Percentiles rank a stretch among this genome's conserved stretches.
Evolutionary conservation across 768 basidiomycete genomes (phyloP).

Genomic region (Phylloporus rhodoxanthus): DNA sequence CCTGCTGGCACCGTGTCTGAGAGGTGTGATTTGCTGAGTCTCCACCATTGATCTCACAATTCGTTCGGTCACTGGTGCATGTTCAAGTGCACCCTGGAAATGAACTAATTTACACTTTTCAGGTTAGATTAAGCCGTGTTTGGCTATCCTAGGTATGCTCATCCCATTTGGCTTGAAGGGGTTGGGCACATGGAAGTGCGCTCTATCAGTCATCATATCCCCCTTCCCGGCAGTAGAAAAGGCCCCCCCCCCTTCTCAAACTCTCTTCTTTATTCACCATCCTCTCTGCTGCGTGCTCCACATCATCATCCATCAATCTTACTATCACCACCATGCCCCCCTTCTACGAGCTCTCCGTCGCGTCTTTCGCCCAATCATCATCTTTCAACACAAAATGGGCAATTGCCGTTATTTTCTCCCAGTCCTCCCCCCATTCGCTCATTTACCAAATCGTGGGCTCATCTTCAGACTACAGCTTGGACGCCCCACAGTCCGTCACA

Average conservation of each 20-base stretch:
- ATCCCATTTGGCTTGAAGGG: slow-evolving; percentile 19
- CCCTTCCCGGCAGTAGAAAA: slow-evolving; percentile 17
- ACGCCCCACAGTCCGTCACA: slow-evolving; percentile 31
- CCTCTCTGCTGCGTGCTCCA: not conserved
- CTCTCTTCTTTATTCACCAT: not conserved
- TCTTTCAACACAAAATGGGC: slow-evolving; percentile 21
- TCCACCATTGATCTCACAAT: slow-evolving; percentile 3
- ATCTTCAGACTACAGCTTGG: slow-evolving; percentile 24
- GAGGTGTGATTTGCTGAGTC: slow-evolving; percentile 24
- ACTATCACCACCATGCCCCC: slow-evolving; percentile 23
- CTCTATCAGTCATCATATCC: slow-evolving; percentile 13
- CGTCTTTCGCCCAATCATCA: slow-evolving; percentile 22
- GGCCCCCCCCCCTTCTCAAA: slow-evolving; percentile 3
- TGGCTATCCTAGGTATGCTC: slow-evolving; percentile 14
- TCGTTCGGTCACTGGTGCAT: slow-evolving; percentile 15
- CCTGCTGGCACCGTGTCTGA: slow-evolving; percentile 8
- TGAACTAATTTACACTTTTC: slow-evolving; percentile 29
- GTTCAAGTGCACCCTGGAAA: slow-evolving; percentile 21
- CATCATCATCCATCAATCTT: not conserved
- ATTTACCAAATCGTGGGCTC: slow-evolving; percentile 29
- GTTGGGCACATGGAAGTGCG: slow-evolving; percentile 17
- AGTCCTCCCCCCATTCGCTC: slow-evolving; percentile 26
- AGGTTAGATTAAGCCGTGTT: slow-evolving; percentile 29
- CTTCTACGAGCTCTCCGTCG: slow-evolving; percentile 30
- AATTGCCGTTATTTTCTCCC: slow-evolving; percentile 25